phyloP scores from a whole-genome alignment of 2,329 filamentous ascomycete genomes.

The Aschersonia sp. region DNA sequence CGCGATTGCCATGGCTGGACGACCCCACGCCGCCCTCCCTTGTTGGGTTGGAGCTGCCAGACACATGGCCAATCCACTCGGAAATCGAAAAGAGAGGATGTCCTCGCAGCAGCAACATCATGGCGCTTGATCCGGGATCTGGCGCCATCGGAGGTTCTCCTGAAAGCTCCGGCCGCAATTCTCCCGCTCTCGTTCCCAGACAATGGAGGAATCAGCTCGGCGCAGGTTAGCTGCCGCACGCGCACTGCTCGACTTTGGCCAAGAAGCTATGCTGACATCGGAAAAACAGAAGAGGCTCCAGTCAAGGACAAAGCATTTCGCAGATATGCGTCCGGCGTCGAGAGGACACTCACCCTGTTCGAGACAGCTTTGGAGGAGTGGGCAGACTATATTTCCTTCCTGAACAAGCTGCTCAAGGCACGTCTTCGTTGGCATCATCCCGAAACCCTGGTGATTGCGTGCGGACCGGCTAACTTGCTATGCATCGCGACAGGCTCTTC shows the following conservation, averaged over 20 bases:
- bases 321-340: constrained; percentile 78
- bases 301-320: constrained; percentile 58
- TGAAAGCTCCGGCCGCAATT: constrained; percentile 69
- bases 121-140: constrained; percentile 49
- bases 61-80: no score
- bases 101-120: constrained; percentile 19
- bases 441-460: background rate
- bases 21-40: constrained; percentile 2
- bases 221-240: constrained; percentile 43
- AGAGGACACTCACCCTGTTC: constrained; percentile 77
- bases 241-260: background rate
- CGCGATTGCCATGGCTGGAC: background rate
- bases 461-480: background rate
- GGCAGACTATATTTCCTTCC: constrained; percentile 97
- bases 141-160: constrained; percentile 53
- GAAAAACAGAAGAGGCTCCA: constrained; percentile 33
- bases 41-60: background rate
- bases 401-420: constrained; percentile 82
- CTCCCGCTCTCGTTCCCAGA: constrained; percentile 55
- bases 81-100: constrained; percentile 3
- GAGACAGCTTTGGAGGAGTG: constrained; percentile 93
- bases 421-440: constrained; percentile 5
- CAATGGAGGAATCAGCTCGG: constrained; percentile 67
- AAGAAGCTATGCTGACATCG: background rate
- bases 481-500: constrained; percentile 50